These are phyloP conservation scores for Chlamydomonas schloesseri DNA, from an alignment of 139 green algal genomes.

Conservation along the genomic window DNA sequence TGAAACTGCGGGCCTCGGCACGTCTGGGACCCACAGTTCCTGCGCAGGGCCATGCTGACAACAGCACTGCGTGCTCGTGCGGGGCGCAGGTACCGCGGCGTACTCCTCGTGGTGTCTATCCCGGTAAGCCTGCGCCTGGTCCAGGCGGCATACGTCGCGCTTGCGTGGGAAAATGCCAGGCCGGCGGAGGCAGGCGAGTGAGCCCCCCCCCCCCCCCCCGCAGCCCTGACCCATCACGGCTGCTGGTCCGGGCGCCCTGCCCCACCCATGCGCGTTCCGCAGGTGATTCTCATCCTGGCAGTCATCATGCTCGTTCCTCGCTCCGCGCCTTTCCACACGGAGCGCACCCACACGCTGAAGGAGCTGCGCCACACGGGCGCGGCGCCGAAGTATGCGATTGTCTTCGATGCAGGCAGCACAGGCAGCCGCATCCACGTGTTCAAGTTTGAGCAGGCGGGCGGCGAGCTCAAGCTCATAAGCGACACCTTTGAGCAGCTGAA, in stretches of 20 bases:
- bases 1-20: background rate
- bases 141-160: too few relatives aligned
- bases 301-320: constrained; percentile 75
- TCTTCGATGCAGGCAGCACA: constrained; percentile 97
- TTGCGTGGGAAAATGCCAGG: too few relatives aligned
- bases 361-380: constrained; percentile 39
- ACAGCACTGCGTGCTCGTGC: background rate
- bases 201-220: too few relatives aligned
- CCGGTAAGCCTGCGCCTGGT: too few relatives aligned
- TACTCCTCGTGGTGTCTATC: constrained; percentile 69
- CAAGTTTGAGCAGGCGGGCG: constrained; percentile 79
- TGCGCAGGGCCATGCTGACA: background rate
- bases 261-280: background rate
- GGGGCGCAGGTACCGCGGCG: constrained; percentile 68
- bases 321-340: constrained; percentile 5
- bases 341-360: constrained; percentile 42
- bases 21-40: too few relatives aligned
- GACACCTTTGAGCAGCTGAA: constrained; percentile 96
- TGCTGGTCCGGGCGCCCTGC: too few relatives aligned
- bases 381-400: constrained; percentile 79
- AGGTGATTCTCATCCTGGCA: constrained; percentile 72
- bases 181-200: too few relatives aligned
- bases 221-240: too few relatives aligned
- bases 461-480: constrained; percentile 74
- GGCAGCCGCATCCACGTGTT: constrained; percentile 96